Percentiles rank a stretch among this genome's conserved stretches.
phyloP scores from a whole-genome alignment of 805 yeast species.

The Teunomyces atbi region DNA sequence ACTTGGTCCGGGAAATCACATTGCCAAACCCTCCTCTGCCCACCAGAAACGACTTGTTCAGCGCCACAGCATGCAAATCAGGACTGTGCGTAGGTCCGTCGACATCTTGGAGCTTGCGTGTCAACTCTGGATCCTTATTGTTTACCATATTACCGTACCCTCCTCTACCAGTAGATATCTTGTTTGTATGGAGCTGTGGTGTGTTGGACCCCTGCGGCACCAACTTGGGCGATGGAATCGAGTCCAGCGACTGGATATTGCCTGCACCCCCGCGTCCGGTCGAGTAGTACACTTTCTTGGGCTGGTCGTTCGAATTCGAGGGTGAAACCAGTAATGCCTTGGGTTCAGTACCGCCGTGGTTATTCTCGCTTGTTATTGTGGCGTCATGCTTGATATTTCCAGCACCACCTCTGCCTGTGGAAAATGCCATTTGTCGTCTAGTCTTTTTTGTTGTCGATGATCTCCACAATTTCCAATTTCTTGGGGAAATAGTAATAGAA shows the following conservation, averaged over 20 bases:
- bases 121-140: slow-evolving; percentile 55
- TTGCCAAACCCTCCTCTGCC: slow-evolving; percentile 72
- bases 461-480: slow-evolving; percentile 4
- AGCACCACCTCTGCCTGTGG: slow-evolving; percentile 43
- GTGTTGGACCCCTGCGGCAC: slow-evolving; percentile 61
- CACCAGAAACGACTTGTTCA: slow-evolving; percentile 47
- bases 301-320: slow-evolving; percentile 7
- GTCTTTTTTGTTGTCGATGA: background rate
- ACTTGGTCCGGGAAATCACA: slow-evolving; percentile 38
- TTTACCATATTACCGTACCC: slow-evolving; percentile 75
- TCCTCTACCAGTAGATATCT: slow-evolving; percentile 73
- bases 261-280: slow-evolving; percentile 85
- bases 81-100: slow-evolving; percentile 32
- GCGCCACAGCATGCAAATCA: slow-evolving; percentile 43
- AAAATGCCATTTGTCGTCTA: slow-evolving; percentile 19
- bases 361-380: slow-evolving; percentile 17
- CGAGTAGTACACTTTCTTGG: slow-evolving; percentile 43
- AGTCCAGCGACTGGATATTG: slow-evolving; percentile 46
- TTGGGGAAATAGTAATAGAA: slow-evolving; percentile 8
- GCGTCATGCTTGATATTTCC: slow-evolving; percentile 28
- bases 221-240: slow-evolving; percentile 52
- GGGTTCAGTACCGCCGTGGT: slow-evolving; percentile 5
- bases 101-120: slow-evolving; percentile 67
- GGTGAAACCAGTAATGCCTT: slow-evolving; percentile 8
- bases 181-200: slow-evolving; percentile 54